These are phyloP conservation scores for Cercophora sp. DNA, from an alignment of 495 filamentous ascomycete species.

Conservation along the genomic window DNA sequence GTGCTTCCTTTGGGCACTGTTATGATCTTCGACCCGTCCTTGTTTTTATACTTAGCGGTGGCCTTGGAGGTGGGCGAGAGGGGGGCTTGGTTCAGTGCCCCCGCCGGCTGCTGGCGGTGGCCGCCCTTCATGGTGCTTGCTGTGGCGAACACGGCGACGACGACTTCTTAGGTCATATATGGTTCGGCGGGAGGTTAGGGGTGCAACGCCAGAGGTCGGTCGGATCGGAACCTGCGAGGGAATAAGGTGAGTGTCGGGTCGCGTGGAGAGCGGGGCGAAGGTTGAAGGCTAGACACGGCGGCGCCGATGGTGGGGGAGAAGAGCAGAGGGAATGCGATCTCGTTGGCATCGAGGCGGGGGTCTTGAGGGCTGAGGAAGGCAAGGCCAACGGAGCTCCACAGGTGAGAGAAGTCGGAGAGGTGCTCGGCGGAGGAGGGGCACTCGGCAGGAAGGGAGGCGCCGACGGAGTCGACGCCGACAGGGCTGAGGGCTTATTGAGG, in stretches of 20 bases:
- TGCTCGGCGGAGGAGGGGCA: not conserved
- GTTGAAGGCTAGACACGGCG: not conserved
- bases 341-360: too few species aligned
- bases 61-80: constrained; percentile 40
- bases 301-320: not conserved
- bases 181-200: too few species aligned
- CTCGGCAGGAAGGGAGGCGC: not conserved
- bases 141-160: constrained; percentile 22
- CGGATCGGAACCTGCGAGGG: too few species aligned
- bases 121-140: constrained; percentile 47
- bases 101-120: constrained; percentile 40
- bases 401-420: too few species aligned
- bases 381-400: too few species aligned
- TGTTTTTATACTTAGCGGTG: constrained; percentile 59
- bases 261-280: not conserved
- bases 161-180: too few species aligned
- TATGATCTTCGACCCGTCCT: constrained; percentile 66
- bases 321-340: too few species aligned
- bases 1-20: constrained; percentile 57
- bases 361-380: too few species aligned
- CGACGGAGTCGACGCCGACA: not conserved
- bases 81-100: constrained; percentile 29
- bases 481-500: not conserved
- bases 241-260: not conserved
- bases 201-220: not conserved